Base-by-base conservation (phyloP, 2,329 filamentous ascomycete species). In the Botrytis deweyae region DNA sequence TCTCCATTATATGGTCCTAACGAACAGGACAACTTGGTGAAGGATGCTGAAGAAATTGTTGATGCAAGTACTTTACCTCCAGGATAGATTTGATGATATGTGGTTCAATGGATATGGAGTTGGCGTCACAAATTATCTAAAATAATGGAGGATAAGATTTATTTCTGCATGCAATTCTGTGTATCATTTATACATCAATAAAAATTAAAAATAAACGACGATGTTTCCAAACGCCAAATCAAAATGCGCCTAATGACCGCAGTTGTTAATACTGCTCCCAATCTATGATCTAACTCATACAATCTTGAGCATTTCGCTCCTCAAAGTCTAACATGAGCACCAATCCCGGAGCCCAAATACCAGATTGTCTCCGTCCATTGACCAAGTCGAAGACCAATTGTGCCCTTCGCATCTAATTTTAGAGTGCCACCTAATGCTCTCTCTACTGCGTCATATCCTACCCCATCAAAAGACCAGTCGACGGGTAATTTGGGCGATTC, bases 51-150 rank as follows among this genome's bases (percentile, higher is more conserved):
- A 79, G 96, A 99, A 78, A 90, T 98, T 82, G 95, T 99, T 71
- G 96, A 99, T 83, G 93, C 92, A 77, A 97, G 94, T 88, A 90
- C 94, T 82, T 89, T 99, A 66, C 96, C 96, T 77, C 96, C 96
- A 75, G 95, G 96, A 82, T 98, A 88, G 85, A 77, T 74, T 70
- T 44, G 64, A 70, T 73, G 61, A 75, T 73, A 75, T 70, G 74
- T 73, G 73, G 36, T 69, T 74, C 70, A 73, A 61, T 74, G 72
- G 72, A 75, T 65, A 69, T 76, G 77, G 78, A 75, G 77, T 79
- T 76, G 75, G 76, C 73, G 76, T 74, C 58, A 62, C 49, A 36
- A 69, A 71, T 55, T n/a, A 44, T 67, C 49, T 63, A 40, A 63
- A 77, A 73, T 72, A 72, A 42, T 75, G 74, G 70, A 77, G 68